Evolutionary conservation across 495 filamentous ascomycete species (phyloP).

Genomic region (Penicillium angulare): DNA sequence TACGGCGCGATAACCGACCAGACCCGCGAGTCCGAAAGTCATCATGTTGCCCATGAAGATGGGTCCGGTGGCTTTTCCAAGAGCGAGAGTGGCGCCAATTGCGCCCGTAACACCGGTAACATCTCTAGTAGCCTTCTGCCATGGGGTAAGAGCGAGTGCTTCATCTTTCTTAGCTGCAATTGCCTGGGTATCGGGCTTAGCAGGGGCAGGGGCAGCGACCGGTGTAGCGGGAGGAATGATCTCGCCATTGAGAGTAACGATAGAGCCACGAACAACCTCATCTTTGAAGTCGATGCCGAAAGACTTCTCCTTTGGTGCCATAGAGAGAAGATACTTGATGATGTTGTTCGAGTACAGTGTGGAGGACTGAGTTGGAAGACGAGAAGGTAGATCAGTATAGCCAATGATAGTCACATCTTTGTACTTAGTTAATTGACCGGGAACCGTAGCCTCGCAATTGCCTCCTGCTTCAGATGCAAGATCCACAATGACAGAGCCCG

Average conservation of each 20-base stretch:
- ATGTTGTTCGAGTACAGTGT: constrained; percentile 87
- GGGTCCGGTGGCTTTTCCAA: constrained; percentile 75
- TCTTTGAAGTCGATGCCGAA: constrained; percentile 74
- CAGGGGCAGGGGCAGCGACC: constrained; percentile 64
- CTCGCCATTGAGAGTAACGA: constrained; percentile 71
- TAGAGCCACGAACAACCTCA: constrained; percentile 76
- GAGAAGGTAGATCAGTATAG: constrained; percentile 79
- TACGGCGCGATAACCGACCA: constrained; percentile 78
- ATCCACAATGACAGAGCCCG: constrained; percentile 77
- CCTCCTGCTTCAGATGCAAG: constrained; percentile 79
- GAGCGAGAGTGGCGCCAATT: constrained; percentile 67
- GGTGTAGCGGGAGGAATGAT: constrained; percentile 71
- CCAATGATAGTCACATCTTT: constrained; percentile 79
- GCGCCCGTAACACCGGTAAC: constrained; percentile 66
- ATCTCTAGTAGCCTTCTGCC: constrained; percentile 71
- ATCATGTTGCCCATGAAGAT: constrained; percentile 81
- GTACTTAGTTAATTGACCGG: constrained; percentile 63
- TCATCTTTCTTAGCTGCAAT: constrained; percentile 51
- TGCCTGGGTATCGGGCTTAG: constrained; percentile 47
- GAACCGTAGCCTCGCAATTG: constrained; percentile 73
- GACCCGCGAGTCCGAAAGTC: constrained; percentile 72
- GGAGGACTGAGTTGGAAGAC: constrained; percentile 76
- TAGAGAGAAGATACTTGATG: constrained; percentile 75
- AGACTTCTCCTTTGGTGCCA: constrained; percentile 68
- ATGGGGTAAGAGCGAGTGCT: constrained; percentile 66